Evolutionary conservation across 768 basidiomycete species (phyloP), one percentile per base, ranked within the genome.

Genomic region (Sutorius australiensis): DNA sequence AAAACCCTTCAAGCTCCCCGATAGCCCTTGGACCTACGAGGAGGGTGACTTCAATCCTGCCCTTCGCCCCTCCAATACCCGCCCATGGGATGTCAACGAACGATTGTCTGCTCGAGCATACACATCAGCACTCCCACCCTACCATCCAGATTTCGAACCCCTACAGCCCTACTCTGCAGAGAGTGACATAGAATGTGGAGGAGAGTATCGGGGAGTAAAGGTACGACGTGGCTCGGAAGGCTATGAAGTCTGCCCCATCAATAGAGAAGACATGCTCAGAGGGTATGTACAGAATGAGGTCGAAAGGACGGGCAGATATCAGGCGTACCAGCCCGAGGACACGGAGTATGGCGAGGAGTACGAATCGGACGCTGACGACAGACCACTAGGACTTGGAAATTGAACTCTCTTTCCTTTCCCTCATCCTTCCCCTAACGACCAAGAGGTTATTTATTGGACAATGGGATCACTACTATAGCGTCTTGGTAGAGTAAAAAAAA

Each of bases 11-110:
- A 67, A 66, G 32, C 77, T 84, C 32, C 79, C 82, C 1, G 67
- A 76, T 21, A 83, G 82, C 6, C 92, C 94, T 6, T 97, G 93
- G 86, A 92, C 92, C 13, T 95, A 90, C 63, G 84, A 87, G 57
- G 86, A 88, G 47, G 86, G 76, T 17, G 72, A 76, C 13, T 62
- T 94, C 13, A 97, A 97, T 64, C 94, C 94, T 7, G 64, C 74
- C 34, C 81, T 95, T 10, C 75, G 73, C 36, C 85, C 92, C 0
- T 83, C 81, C 36, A 87, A 82, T 56, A 60, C 75, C 16, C 69
- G 63, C 37, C 60, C 67, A 31, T 75, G 75, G 24, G 50, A 67
- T 44, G 54, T 55, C 32, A 63, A 40, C 51, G 66, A 48, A 63
- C 60, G 41, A 31, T 59, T 46, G 48, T 61, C 53, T 36, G 48